Conservation (phyloP, 345 rosid species). For the Linum tenue region DNA sequence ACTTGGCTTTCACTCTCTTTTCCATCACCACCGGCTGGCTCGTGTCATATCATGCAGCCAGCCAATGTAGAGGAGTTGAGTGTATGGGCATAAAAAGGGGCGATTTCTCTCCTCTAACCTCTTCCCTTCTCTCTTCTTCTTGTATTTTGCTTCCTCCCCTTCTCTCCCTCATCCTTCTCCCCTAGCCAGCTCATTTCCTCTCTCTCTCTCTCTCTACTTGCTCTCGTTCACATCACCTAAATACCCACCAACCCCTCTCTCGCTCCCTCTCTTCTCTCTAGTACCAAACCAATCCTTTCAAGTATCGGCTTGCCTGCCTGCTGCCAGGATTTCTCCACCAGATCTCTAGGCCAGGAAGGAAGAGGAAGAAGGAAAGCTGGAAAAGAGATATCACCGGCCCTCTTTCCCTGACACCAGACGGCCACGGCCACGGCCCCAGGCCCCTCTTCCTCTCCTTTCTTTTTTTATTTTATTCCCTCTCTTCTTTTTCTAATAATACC, state of each 20-base stretch:
- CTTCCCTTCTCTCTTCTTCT: too few relatives aligned
- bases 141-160: not conserved
- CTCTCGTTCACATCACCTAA: conserved; percentile 13
- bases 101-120: not conserved
- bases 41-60: conserved; percentile 54
- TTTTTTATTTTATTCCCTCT: not conserved
- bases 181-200: conserved; percentile 45
- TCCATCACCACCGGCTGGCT: not conserved
- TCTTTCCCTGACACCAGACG: not conserved
- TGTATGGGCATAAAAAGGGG: not conserved
- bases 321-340: conserved; percentile 35
- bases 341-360: conserved; percentile 49
- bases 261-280: conserved; percentile 19
- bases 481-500: conserved; percentile 5
- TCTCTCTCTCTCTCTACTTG: conserved; percentile 8
- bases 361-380: not conserved
- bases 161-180: not conserved
- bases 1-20: not conserved
- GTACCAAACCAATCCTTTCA: not conserved
- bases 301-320: conserved; percentile 16
- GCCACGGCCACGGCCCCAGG: too few relatives aligned
- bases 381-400: not conserved
- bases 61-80: conserved; percentile 3
- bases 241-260: conserved; percentile 12
- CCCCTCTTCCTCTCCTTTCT: not conserved